These are phyloP conservation scores for Kwoniella shandongensis DNA, from an alignment of 768 basidiomycete genomes.

Conservation along the genomic window DNA sequence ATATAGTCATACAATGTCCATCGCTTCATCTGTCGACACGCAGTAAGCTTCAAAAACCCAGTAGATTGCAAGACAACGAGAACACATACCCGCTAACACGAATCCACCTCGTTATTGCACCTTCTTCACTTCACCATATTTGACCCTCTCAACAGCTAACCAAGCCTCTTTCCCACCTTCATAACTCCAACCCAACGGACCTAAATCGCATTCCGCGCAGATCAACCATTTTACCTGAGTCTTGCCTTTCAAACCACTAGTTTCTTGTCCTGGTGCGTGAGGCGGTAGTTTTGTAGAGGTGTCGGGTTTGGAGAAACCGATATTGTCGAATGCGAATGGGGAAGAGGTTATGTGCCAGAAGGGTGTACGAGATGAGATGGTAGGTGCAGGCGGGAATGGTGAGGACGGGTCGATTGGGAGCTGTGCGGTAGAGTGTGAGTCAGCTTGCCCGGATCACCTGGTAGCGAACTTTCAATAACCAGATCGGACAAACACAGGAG, in stretches of 20 bases:
- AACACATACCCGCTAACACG: too few species aligned
- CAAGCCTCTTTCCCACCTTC: slow-evolving; percentile 52
- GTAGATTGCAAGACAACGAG: too few species aligned
- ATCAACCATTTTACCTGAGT: slow-evolving; percentile 52
- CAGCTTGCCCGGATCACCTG: neutral
- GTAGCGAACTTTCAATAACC: too few species aligned
- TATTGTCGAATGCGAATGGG: slow-evolving; percentile 53
- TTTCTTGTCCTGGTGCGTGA: slow-evolving; percentile 7
- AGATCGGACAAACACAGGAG: too few species aligned
- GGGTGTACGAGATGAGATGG: neutral
- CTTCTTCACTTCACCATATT: slow-evolving; percentile 29
- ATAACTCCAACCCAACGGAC: slow-evolving; percentile 53
- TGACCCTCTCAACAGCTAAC: slow-evolving; percentile 47
- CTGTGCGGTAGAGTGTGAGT: slow-evolving; percentile 23
- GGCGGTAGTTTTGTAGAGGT: slow-evolving; percentile 1
- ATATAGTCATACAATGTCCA: too few species aligned
- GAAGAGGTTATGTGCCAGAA: slow-evolving; percentile 47
- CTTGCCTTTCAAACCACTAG: neutral
- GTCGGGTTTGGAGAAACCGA: slow-evolving; percentile 51
- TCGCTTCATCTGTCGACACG: too few species aligned
- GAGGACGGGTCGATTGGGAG: slow-evolving; percentile 38
- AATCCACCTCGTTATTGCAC: too few species aligned
- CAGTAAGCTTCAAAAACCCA: too few species aligned
- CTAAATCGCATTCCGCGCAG: slow-evolving; percentile 55
- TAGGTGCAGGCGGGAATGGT: slow-evolving; percentile 27